Base-by-base conservation (phyloP, 2,329 filamentous ascomycete species). In the Trichoderma endophyticum region DNA sequence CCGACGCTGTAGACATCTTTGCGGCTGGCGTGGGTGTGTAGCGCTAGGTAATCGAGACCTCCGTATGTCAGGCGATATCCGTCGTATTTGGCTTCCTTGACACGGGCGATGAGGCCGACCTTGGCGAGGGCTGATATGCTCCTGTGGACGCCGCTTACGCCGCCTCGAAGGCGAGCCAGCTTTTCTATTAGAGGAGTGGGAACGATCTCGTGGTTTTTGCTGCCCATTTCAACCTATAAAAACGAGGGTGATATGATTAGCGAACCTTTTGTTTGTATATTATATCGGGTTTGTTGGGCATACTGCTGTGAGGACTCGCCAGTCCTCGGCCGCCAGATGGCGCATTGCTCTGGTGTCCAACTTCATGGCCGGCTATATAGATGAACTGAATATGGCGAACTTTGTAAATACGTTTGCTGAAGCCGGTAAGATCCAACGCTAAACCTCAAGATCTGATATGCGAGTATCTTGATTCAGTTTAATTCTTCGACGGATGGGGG, bases 81-180 rank as follows among this genome's bases (percentile, higher is more conserved):
- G 79, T 99, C 96, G 83, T 99, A 99, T 82, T 94, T 95, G 74
- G 95, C 93, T 81, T 98, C 97, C 82, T 97, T 97, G 76, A 97
- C 90, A 76, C 93, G 93, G 59, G 93, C 94, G 77, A 99, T 97
- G 77, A 99, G 87, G 73, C 93, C 93, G 63, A 92, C 91, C 83
- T 99, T 99, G 74, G 96, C 96, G 67, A 99, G 90, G 68, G 90
- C 91, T 28, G 95, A 97, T 76, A 99, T 98, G 79, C 91, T 92
- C 78, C 88, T 93, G 82, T 96, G 93, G 24, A 97, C 94, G 73
- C 93, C 93, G 77, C 88, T 92, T 75, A 89, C 89, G 69, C 92
- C 92, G 71, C 93, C 92, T 71, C 93, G 91, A 48, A 97, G 88
- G 54, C 93, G 92, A 7, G 95, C 90, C 30, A 97, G 88, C 79